Base-by-base conservation (phyloP, 805 yeast genomes). In the Metschnikowia sp. region DNA sequence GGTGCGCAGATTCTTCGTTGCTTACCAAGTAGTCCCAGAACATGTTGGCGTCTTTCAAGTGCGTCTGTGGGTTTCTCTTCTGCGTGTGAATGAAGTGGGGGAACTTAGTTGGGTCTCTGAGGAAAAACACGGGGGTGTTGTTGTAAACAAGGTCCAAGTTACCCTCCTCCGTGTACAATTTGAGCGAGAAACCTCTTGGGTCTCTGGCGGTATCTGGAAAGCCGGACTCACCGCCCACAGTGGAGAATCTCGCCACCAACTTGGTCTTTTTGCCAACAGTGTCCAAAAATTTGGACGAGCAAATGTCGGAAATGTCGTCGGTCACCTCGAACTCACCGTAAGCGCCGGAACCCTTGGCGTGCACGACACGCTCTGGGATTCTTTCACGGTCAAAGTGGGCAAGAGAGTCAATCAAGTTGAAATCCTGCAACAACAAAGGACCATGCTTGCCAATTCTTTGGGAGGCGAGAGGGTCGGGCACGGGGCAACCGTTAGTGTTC, bases 281-380 rank as follows among this genome's bases (percentile, higher is more conserved):
- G 63, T 59, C 59, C 54, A 62, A 59, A 54, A 62, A 59, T 36
- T 59, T 59, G 38, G 65, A 42, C 35, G 59, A 54, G 44, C 60
- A 54, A 39, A 62, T 41, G 55, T 62, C 66, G 40, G 63, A 55
- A 58, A 62, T 62, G 52, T 62, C 66, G 51, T 88, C 92, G 10
- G 96, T 88, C 44, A 85, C 91, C 66, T 86, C 95, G 64, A 89
- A 89, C 55, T 76, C 78, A 55, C 96, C 96, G 64, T 76, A 87
- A 9, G 96, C 96, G 62, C 96, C 96, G 11, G 91, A 86, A 57
- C 96, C 96, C 65, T 88, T 88, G 45, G 96, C 96, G 63, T 88
- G 96, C 32, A 89, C 96, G 48, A 88, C 96, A 69, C 96, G 78
- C 72, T 89, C 96, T 10, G 96, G 96, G 54, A 88, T 85, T 68